phyloP scores from a whole-genome alignment of 2,329 filamentous ascomycete genomes.

The Sporothrix sp. region DNA sequence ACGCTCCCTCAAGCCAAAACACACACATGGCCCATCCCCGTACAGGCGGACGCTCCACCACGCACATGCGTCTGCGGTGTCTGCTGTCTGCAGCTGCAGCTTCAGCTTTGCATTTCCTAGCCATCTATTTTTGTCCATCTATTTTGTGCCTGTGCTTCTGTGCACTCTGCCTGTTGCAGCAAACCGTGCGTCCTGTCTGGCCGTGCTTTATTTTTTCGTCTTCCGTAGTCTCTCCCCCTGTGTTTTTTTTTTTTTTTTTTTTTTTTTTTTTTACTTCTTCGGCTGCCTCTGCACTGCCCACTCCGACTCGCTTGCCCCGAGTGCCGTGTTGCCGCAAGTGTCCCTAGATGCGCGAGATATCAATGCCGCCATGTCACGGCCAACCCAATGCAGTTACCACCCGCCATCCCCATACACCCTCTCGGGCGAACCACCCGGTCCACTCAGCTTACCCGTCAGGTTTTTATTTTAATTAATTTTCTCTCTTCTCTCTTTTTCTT shows the following conservation, averaged over 20 bases:
- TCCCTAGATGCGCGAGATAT: background rate
- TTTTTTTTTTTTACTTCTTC: background rate
- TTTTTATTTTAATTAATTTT: no score
- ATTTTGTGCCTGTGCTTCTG: no score
- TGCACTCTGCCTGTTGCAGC: background rate
- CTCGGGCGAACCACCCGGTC: background rate
- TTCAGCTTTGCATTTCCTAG: no score
- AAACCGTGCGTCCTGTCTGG: background rate
- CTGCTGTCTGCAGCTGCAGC: slow-evolving; percentile 2
- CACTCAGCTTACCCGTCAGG: no score
- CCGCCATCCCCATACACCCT: background rate
- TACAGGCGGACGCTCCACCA: background rate
- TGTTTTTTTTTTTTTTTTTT: background rate
- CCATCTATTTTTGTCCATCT: no score
- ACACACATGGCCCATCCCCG: no score
- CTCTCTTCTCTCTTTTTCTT: background rate
- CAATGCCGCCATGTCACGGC: background rate
- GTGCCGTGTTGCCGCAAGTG: background rate
- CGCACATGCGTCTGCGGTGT: background rate
- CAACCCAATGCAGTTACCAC: background rate
- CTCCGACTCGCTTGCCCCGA: background rate
- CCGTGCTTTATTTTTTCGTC: background rate
- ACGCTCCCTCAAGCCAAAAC: background rate
- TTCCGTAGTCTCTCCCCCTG: no score
- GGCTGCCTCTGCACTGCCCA: background rate